Evolutionary conservation across 768 basidiomycete genomes (phyloP).

Genomic region (Tricholoma hemisulphureum): DNA sequence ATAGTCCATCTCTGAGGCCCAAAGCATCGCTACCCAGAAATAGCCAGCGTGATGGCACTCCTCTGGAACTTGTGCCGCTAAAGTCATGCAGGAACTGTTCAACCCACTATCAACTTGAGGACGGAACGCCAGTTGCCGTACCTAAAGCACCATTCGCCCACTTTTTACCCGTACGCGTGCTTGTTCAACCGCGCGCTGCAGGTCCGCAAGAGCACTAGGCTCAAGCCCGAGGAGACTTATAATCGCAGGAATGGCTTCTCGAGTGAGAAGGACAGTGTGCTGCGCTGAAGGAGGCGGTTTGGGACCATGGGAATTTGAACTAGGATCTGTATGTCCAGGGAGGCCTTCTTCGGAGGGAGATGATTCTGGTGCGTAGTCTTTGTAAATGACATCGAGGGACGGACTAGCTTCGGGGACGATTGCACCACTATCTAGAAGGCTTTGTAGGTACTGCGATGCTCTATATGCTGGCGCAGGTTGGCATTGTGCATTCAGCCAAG

Average conservation of each 20-base stretch:
- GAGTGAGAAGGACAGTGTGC: constrained; percentile 45
- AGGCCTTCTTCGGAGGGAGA: not conserved
- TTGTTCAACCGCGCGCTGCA: constrained; percentile 69
- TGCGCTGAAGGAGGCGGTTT: constrained; percentile 10
- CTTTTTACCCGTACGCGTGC: constrained; percentile 35
- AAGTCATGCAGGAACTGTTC: too few species aligned
- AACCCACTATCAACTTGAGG: too few species aligned
- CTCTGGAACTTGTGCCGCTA: too few species aligned
- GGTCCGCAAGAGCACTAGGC: constrained; percentile 42
- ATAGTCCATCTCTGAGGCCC: too few species aligned
- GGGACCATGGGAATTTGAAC: not conserved
- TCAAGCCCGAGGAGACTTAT: constrained; percentile 46
- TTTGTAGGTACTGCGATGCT: constrained; percentile 65
- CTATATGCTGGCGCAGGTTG: constrained; percentile 50
- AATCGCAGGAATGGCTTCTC: constrained; percentile 54
- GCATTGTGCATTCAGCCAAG: not conserved
- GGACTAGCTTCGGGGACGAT: constrained; percentile 56
- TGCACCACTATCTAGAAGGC: constrained; percentile 52
- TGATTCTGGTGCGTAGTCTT: constrained; percentile 15
- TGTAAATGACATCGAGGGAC: constrained; percentile 59
- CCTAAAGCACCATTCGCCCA: constrained; percentile 3
- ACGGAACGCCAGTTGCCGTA: not conserved
- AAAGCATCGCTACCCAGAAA: too few species aligned
- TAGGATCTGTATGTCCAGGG: constrained; percentile 5
- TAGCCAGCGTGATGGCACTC: too few species aligned